Base-by-base conservation (phyloP, 305 asterid species). In the Fraxinus xanthoxyloides region DNA sequence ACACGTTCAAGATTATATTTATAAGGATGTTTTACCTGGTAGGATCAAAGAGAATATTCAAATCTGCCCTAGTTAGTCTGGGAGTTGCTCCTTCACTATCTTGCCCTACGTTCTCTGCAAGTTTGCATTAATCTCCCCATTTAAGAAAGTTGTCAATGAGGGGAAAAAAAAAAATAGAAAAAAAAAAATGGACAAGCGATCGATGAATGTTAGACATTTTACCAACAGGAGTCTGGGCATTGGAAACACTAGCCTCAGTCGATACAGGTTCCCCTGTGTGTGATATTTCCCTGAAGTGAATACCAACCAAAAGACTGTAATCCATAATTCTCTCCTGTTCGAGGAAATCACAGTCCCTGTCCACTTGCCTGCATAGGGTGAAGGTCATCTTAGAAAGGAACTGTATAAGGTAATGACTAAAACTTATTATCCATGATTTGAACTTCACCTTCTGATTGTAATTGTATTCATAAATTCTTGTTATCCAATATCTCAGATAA, bases 291-390 rank as follows among this genome's bases (percentile, higher is more conserved):
- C 88, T 84, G 89, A 94, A 93, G 87, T 94, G 97, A 85, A 96
- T 87, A 59, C 99, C 99, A 1, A 94, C 89, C 83, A 96, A 81
- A 67, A 96, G 98, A 80, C 99, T 96, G 84, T 96, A 96, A 88
- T 96, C 98, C 99, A 96, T 96, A 24, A 96, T 93, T 76, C 97
- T 92, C 88, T 92, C 99, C 43, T 91, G 95, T 86, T 93, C 98
- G 80, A 96, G 99, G 86, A 96, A 96, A 28, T 96, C 98, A 80
- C 97, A 92, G 84, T 96, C 99, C 59, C 86, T 90, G 82, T 91
- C 93, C 84, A 94, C 93, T 89, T 96, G 98, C 88, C 99, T 94
- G 95, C 90, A 76, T 9, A 81, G 59, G 1, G 8, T 67, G 17
- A 67, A 67, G 36, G 35, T 67, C 36, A 26, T 26, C 35, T 30